phyloP scores from a whole-genome alignment of 2,329 filamentous ascomycete genomes.

The Cladosporium sp. region DNA sequence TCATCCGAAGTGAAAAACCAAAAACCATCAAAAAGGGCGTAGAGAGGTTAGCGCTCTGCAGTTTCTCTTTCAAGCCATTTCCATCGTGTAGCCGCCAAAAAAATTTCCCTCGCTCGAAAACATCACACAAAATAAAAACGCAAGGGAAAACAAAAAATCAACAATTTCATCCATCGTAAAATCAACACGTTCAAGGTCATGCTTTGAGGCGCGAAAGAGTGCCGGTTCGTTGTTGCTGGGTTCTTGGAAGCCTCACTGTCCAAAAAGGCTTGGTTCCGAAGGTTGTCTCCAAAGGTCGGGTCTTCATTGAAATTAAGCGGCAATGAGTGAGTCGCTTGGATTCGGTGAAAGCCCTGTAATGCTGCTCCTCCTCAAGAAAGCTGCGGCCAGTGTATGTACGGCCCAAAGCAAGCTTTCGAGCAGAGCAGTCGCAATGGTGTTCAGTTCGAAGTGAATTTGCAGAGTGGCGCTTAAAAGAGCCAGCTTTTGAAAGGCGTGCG shows the following conservation, averaged over 20 bases:
- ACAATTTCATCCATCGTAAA: conserved; percentile 3
- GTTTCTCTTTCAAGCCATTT: neutral
- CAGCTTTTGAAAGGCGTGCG: conserved; percentile 9
- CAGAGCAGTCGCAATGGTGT: conserved; percentile 11
- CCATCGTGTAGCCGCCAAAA: conserved; percentile 3
- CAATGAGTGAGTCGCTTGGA: neutral
- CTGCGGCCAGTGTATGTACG: conserved; percentile 13
- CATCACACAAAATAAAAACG: conserved; percentile 2
- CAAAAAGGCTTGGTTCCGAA: neutral
- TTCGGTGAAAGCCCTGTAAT: neutral
- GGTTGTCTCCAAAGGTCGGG: neutral
- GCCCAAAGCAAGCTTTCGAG: conserved; percentile 14
- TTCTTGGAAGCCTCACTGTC: neutral
- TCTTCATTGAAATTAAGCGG: neutral
- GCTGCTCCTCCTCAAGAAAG: conserved; percentile 16
- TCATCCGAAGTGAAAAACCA: neutral
- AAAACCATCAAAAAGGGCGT: neutral
- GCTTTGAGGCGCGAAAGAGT: neutral
- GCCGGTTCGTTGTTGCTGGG: neutral
- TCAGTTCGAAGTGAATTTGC: conserved; percentile 3
- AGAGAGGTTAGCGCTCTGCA: conserved; percentile 10
- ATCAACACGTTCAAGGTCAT: neutral
- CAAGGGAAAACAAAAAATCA: neutral
- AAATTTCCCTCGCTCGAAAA: neutral
- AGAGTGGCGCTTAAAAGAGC: neutral